Percentiles rank a stretch among this genome's conserved stretches.
phyloP scores from a whole-genome alignment of 2,329 filamentous ascomycete genomes.

The Colletotrichum theobromicola region DNA sequence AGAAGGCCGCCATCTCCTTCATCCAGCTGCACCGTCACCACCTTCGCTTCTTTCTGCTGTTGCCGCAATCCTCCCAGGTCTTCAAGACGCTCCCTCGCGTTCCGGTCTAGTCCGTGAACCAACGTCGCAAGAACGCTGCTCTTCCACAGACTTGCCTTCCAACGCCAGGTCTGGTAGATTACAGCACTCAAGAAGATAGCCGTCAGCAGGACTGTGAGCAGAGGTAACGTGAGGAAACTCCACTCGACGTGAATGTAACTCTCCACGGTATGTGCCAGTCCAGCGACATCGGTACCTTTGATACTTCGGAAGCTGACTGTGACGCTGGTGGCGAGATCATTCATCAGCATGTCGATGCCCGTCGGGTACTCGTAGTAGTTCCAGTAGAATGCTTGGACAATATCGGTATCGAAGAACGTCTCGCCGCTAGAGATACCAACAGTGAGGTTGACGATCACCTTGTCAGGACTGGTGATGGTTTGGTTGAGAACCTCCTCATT shows the following conservation, averaged over 20 bases:
- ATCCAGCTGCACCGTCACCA: conserved; percentile 29
- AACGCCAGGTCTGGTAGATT: conserved; percentile 28
- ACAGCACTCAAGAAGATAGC: conserved; percentile 32
- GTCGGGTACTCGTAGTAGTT: conserved; percentile 40
- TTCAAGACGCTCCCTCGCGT: conserved; percentile 27
- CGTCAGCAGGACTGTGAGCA: conserved; percentile 33
- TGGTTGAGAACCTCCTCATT: conserved; percentile 28
- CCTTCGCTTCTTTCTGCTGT: conserved; percentile 29
- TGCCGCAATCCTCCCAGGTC: conserved; percentile 22
- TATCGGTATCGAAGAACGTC: conserved; percentile 39
- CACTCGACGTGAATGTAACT: conserved; percentile 39
- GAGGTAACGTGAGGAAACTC: conserved; percentile 37
- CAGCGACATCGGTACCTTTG: conserved; percentile 30
- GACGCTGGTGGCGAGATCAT: conserved; percentile 37
- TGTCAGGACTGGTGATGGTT: conserved; percentile 27
- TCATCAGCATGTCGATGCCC: conserved; percentile 38
- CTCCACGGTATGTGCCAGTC: conserved; percentile 30
- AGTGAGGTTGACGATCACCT: conserved; percentile 35
- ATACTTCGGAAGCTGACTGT: conserved; percentile 37
- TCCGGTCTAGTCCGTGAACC: conserved; percentile 38
- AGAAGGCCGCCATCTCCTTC: conserved; percentile 24
- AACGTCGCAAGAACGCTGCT: conserved; percentile 38
- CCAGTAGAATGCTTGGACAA: conserved; percentile 44
- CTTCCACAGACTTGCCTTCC: conserved; percentile 36
- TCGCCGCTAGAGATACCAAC: conserved; percentile 35